phyloP scores from a whole-genome alignment of 2,329 filamentous ascomycete species.

The Hypoxylon sp. region DNA sequence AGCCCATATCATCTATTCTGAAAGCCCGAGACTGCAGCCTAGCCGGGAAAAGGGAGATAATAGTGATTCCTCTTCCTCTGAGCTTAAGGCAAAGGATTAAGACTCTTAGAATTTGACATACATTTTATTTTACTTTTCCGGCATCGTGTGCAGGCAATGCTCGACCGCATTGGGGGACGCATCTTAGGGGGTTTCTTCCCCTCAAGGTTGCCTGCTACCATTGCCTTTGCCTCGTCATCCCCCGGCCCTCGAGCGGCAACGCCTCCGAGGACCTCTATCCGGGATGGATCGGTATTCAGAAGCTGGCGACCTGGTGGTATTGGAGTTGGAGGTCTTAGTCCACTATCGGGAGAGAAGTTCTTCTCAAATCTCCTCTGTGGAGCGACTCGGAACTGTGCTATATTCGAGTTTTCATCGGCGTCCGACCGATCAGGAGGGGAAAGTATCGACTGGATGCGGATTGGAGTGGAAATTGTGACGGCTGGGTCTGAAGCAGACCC shows the following conservation, averaged over 20 bases:
- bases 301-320: conserved; percentile 49
- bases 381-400: conserved; percentile 52
- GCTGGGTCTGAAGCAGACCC: conserved; percentile 60
- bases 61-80: not conserved
- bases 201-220: conserved; percentile 55
- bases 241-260: conserved; percentile 47
- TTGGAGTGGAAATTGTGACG: conserved; percentile 66
- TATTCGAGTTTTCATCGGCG: conserved; percentile 56
- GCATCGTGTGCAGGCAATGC: conserved; percentile 83
- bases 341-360: conserved; percentile 53
- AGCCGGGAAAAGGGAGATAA: not conserved
- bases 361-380: conserved; percentile 59
- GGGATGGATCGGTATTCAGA: conserved; percentile 48
- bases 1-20: not conserved
- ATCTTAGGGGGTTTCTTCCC: conserved; percentile 62
- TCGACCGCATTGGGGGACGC: conserved; percentile 76
- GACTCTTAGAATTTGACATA: conserved; percentile 25
- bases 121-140: conserved; percentile 89
- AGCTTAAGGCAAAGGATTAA: not conserved
- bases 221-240: conserved; percentile 54
- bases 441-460: conserved; percentile 67
- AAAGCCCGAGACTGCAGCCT: not conserved
- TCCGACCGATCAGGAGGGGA: conserved; percentile 62
- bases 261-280: conserved; percentile 45
- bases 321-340: conserved; percentile 51